These are phyloP conservation scores for Gossypium davidsonii DNA, from an alignment of 441 rosid genomes.

Conservation along the genomic window DNA sequence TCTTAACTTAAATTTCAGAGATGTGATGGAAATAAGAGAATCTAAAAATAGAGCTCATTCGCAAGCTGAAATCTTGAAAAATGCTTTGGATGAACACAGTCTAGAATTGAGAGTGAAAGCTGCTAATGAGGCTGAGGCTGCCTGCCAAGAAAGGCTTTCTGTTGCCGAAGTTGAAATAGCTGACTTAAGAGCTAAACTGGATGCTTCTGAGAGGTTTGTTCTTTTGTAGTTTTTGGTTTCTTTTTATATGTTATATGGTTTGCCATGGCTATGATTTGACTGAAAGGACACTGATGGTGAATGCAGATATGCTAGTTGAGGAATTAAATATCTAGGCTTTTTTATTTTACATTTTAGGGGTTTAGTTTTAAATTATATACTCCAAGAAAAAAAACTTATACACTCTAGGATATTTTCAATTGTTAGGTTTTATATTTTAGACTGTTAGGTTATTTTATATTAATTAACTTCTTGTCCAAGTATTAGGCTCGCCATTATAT, in stretches of 20 bases:
- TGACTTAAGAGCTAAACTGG: slow-evolving; percentile 69
- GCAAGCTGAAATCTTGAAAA: slow-evolving; percentile 70
- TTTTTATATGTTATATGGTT: slow-evolving; percentile 3
- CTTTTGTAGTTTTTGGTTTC: slow-evolving; percentile 7
- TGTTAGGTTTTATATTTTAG: neutral
- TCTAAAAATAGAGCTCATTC: slow-evolving; percentile 63
- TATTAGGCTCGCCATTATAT: neutral
- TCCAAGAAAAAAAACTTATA: too few species aligned
- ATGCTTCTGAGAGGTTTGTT: slow-evolving; percentile 69
- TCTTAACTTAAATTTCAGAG: slow-evolving; percentile 40
- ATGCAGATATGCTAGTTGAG: neutral
- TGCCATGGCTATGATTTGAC: neutral
- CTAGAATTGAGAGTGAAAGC: slow-evolving; percentile 94
- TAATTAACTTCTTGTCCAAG: neutral
- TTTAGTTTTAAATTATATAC: neutral
- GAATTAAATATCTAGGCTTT: neutral
- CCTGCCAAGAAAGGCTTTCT: slow-evolving; percentile 84
- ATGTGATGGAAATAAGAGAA: slow-evolving; percentile 68
- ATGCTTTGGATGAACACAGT: slow-evolving; percentile 78
- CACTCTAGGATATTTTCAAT: neutral
- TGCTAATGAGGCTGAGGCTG: slow-evolving; percentile 87
- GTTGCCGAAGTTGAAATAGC: slow-evolving; percentile 82
- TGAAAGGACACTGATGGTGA: neutral
- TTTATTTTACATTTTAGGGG: slow-evolving; percentile 1
- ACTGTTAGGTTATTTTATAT: neutral